Conservation (phyloP, 192 early-diverging fungal genomes). For the Funneliformis mosseae region DNA sequence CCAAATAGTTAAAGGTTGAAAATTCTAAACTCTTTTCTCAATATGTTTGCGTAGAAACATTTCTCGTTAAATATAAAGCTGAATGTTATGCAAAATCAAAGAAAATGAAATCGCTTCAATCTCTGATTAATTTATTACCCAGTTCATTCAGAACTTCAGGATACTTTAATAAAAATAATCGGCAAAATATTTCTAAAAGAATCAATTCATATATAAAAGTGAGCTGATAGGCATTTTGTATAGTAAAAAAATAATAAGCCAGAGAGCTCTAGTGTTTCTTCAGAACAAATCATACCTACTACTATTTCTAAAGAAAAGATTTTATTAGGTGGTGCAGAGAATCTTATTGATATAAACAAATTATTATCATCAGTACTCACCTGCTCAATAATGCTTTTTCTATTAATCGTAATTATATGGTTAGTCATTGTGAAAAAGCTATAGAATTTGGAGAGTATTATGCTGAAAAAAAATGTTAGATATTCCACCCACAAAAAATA, state of each 20-base stretch:
- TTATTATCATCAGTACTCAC: neutral
- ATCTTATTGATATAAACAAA: neutral
- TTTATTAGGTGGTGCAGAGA: neutral
- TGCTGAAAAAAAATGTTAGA: neutral
- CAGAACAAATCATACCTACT: neutral
- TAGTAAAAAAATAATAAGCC: neutral
- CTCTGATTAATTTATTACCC: slow-evolving; percentile 11
- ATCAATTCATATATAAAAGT: neutral
- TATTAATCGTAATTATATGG: slow-evolving; percentile 19
- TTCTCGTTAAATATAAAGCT: slow-evolving; percentile 4
- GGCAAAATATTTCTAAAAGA: neutral
- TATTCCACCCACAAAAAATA: too few relatives aligned
- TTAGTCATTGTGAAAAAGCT: slow-evolving; percentile 4
- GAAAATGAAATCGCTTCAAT: slow-evolving; percentile 16
- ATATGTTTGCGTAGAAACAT: too few relatives aligned
- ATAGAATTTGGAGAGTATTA: neutral
- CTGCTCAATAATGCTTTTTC: neutral
- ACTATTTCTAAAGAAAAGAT: slow-evolving; percentile 1
- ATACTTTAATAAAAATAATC: neutral
- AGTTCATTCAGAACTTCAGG: too few relatives aligned
- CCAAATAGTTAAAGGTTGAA: too few relatives aligned
- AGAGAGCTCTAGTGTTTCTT: neutral
- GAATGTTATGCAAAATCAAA: neutral
- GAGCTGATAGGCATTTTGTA: too few relatives aligned
- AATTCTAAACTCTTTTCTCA: too few relatives aligned